Base-by-base conservation (phyloP, 225 moss, liverwort and hornwort genomes). In the Thuidium tamariscinum region DNA sequence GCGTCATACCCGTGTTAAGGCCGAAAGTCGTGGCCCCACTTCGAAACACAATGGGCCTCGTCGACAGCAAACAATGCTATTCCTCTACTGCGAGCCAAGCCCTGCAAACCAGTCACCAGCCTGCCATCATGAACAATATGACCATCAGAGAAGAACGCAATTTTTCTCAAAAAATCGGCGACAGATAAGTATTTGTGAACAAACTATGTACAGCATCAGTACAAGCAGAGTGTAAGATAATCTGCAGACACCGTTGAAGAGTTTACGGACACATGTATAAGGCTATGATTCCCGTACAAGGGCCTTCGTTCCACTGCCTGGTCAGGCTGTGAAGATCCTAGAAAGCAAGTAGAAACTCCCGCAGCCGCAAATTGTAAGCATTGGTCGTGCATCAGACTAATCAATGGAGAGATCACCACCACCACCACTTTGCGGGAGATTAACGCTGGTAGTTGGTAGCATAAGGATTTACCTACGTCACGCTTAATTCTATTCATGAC, bases 361-460 rank as follows among this genome's bases (percentile, higher is more conserved):
- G 90, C 88, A 69, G 85, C 68, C 75, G 89, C 90, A 89, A 94
- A 85, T 69, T 94, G 92, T 74, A 95, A 77, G 85, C 93, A 95
- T 83, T 95, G 93, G 41, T 95, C 95, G 84, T 94, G 94, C 95
- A 96, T 96, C 52, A 95, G 89, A 82, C 93, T 92, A 74, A 95
- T 93, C 89, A 95, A 83, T 37, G 95, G 95, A 60, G 94, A 95
- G 63, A 96, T 87, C 71, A 93, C 94, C 49, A 95, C 94, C n/a
- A n/a, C n/a, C 84, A 95, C 94, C 88, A 94, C 93, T 82, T n/a
- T 93, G 92, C 23, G 57, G n/a, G 95, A 91, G 55, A 95, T 91
- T 87, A 95, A 84, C 37, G 95, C 95, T 82, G 95, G 93, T 42
- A 94, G 90, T 80, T 95, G 94, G 82, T 92, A 95, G 91, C 93